Evolutionary conservation across 2,329 filamentous ascomycete species (phyloP).

Genomic region (Colletotrichum graminicola): DNA sequence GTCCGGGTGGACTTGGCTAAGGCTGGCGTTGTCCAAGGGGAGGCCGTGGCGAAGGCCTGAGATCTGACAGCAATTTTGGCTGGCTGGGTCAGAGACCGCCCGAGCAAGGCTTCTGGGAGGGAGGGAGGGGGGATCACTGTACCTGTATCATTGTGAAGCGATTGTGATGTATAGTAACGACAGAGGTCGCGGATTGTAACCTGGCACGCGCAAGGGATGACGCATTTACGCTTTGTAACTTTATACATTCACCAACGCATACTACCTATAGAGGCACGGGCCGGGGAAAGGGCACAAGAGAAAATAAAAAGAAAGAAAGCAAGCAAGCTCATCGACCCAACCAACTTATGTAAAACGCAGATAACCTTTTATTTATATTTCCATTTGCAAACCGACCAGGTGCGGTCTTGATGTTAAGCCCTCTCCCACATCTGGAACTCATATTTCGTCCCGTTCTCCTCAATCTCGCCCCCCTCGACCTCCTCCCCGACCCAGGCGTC

Average conservation of each 20-base stretch:
- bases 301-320: not conserved
- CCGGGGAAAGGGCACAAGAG: not conserved
- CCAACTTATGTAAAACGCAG: slow-evolving; percentile 5
- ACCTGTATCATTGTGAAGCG: not conserved
- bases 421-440: slow-evolving; percentile 82
- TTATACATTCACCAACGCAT: slow-evolving; percentile 42
- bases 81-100: slow-evolving; percentile 2
- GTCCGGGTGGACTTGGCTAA: slow-evolving; percentile 40
- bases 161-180: slow-evolving; percentile 7
- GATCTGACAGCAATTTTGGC: slow-evolving; percentile 33
- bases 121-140: not conserved
- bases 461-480: slow-evolving; percentile 66
- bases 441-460: slow-evolving; percentile 75
- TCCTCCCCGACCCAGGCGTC: slow-evolving; percentile 75
- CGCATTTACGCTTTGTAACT: slow-evolving; percentile 44
- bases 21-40: slow-evolving; percentile 16
- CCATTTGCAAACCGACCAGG: not conserved
- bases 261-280: slow-evolving; percentile 8
- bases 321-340: not conserved
- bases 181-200: slow-evolving; percentile 12
- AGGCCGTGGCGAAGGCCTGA: slow-evolving; percentile 43
- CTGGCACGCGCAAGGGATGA: not conserved
- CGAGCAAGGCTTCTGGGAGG: not conserved
- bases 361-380: not conserved
- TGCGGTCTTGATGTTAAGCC: slow-evolving; percentile 41